These are phyloP conservation scores for Platanthera zijinensis DNA, from an alignment of 106 monocot species.

Conservation along the genomic window DNA sequence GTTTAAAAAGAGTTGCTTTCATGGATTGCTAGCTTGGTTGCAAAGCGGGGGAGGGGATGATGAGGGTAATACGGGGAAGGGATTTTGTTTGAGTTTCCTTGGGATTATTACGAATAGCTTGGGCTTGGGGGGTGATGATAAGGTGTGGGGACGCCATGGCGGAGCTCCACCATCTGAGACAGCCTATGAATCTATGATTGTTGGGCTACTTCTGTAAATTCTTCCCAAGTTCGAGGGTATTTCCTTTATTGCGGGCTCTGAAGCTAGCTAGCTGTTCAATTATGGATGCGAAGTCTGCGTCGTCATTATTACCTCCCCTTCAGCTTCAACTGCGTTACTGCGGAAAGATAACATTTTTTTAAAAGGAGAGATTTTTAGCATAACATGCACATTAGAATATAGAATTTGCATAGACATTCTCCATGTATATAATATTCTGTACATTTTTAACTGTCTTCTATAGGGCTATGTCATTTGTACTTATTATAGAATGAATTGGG, in stretches of 20 bases:
- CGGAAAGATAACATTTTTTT: too few relatives aligned
- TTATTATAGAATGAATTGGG: too few relatives aligned
- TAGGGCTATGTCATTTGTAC: too few relatives aligned
- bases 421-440: too few relatives aligned
- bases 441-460: too few relatives aligned
- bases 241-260: not conserved
- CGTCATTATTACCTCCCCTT: not conserved
- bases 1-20: not conserved
- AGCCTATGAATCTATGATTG: conserved; percentile 19
- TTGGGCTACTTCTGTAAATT: not conserved
- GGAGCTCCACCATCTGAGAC: conserved; percentile 46
- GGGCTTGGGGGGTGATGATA: conserved; percentile 36
- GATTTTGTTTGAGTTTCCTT: conserved; percentile 15
- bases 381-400: too few relatives aligned
- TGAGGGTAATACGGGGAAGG: not conserved
- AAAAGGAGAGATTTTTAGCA: too few relatives aligned
- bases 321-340: not conserved
- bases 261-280: conserved; percentile 4
- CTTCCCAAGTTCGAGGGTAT: not conserved
- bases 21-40: not conserved
- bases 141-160: conserved; percentile 27
- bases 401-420: too few relatives aligned
- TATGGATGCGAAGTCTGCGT: not conserved
- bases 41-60: not conserved
- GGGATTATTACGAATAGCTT: conserved; percentile 22